Evolutionary conservation across 805 yeast species (phyloP), one percentile per base, ranked within the genome.

Genomic region (Lachancea thermotolerans): DNA sequence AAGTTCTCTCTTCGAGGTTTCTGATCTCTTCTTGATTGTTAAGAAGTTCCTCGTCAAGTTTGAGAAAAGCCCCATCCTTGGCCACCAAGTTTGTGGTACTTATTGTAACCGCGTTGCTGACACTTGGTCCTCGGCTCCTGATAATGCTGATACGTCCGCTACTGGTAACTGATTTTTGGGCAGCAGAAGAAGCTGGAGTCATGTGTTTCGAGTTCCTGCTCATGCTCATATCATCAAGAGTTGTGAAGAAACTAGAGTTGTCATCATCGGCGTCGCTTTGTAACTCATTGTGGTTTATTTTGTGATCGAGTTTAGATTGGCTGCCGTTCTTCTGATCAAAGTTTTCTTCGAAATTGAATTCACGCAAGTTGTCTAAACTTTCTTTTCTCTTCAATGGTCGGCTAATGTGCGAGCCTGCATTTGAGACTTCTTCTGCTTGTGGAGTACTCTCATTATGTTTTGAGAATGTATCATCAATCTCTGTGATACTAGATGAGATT

Each of bases 291-390:
- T 21, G 25, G 25, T 21, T 21, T 21, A 21, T 21, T 21, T 21
- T 21, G 25, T 21, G 6, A 7, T 21, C 25, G 7, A 7, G 25
- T 7, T 4, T 7, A 21, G 6, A 21, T 21, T 21, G 4, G 25
- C 33, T 30, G 33, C 33, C 5, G 33, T 11, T 30, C 9, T 30
- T 11, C 33, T 14, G 33, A 30, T 30, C 14, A 8, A 4, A 30
- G n/a, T 30, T 27, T 32, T 42, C 47, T 40, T 64, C 73, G 42
- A 66, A 67, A 16, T 68, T 66, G 48, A 69, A 69, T 49, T 67
- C 70, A 50, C 83, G 65, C 39, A 82, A 62, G 52, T 81, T 73
- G 11, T 64, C 62, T 37, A 71, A 65, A 0, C 77, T 79, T 8
- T 62, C 62, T 56, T 79, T 81, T 60, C 80, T 81, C 45, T 59